Percentiles rank a stretch among this genome's conserved stretches.
These are phyloP conservation scores for Arthrobotrys musiformis DNA, from an alignment of 2,329 filamentous ascomycete genomes.

Conservation along the genomic window DNA sequence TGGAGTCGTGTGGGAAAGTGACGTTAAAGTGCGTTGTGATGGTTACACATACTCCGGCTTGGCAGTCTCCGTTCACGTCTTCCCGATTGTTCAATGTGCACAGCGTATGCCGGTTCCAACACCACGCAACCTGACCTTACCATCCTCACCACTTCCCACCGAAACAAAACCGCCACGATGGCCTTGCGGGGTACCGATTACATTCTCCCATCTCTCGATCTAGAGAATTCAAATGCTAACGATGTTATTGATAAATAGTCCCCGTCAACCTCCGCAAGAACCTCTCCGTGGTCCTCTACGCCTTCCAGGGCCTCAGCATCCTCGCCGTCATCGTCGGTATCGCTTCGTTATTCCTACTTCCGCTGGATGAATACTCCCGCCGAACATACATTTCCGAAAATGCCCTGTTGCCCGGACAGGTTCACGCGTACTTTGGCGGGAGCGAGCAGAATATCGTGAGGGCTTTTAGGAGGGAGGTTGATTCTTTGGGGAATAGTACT, in stretches of 20 bases:
- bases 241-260: neutral
- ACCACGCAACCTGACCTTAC: neutral
- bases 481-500: conserved; percentile 68
- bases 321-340: conserved; percentile 75
- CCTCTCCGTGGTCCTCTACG: conserved; percentile 54
- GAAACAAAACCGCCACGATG: conserved; percentile 31
- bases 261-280: conserved; percentile 56
- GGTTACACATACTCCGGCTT: conserved; percentile 54
- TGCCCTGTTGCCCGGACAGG: conserved; percentile 91
- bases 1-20: conserved; percentile 31
- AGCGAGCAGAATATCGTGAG: conserved; percentile 95
- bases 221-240: neutral
- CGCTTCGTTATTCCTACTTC: conserved; percentile 87
- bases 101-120: too few species aligned
- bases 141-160: neutral
- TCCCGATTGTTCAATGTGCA: neutral
- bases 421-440: conserved; percentile 96
- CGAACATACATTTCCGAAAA: conserved; percentile 98
- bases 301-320: conserved; percentile 51
- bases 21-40: conserved; percentile 34
- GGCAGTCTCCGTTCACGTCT: conserved; percentile 38
- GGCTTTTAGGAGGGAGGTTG: conserved; percentile 86
- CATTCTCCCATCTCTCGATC: too few species aligned
- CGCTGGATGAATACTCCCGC: conserved; percentile 88
- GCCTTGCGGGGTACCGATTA: conserved; percentile 54